phyloP scores from a whole-genome alignment of 2,329 filamentous ascomycete genomes.

The Fusarium hostae region DNA sequence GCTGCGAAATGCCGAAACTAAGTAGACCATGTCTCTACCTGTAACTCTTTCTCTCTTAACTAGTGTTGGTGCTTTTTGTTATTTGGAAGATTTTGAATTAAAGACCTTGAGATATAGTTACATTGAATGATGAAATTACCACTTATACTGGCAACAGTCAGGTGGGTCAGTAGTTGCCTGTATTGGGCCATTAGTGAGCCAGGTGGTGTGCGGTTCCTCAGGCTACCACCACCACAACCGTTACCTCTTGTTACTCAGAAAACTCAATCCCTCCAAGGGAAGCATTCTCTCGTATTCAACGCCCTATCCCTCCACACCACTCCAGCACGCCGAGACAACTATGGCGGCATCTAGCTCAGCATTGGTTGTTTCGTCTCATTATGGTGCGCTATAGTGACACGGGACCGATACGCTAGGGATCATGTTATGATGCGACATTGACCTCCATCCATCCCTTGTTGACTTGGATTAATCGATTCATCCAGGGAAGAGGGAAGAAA shows the following conservation, averaged over 20 bases:
- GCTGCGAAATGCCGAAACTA: constrained; percentile 10
- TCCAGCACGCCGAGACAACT: constrained; percentile 16
- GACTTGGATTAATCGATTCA: background rate
- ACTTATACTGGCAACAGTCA: background rate
- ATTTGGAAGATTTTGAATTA: background rate
- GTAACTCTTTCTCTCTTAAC: background rate
- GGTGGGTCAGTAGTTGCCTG: background rate
- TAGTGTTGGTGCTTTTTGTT: background rate
- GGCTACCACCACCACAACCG: constrained; percentile 3
- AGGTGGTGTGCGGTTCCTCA: constrained; percentile 18
- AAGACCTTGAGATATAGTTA: background rate
- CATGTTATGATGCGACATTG: constrained; percentile 8
- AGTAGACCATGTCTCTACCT: background rate
- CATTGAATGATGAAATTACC: background rate
- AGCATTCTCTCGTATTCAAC: constrained; percentile 44
- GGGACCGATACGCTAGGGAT: constrained; percentile 31
- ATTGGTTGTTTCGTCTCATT: constrained; percentile 26
- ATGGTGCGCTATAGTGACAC: constrained; percentile 29
- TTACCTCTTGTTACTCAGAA: background rate
- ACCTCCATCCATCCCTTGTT: constrained; percentile 15
- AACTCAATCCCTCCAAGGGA: constrained; percentile 21
- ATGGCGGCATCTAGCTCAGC: constrained; percentile 21
- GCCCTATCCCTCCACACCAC: constrained; percentile 33
- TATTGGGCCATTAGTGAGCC: background rate
- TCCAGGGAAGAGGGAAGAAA: constrained; percentile 14